phyloP scores from a whole-genome alignment of 768 basidiomycete species.

The Melanogaster broomeanus region DNA sequence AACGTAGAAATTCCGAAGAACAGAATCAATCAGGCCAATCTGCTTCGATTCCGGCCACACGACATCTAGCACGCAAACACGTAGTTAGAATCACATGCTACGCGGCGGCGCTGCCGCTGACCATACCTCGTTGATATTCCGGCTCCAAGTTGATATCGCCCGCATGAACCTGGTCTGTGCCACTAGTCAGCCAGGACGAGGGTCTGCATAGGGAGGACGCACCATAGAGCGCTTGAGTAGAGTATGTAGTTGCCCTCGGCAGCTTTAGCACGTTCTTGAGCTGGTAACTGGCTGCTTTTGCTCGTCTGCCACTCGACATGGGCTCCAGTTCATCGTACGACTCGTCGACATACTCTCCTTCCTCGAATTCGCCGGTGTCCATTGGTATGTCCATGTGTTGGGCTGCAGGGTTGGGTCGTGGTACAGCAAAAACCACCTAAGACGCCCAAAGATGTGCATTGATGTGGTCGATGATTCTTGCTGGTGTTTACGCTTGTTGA shows the following conservation, averaged over 20 bases:
- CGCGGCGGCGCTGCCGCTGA: not conserved
- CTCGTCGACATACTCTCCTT: conserved; percentile 13
- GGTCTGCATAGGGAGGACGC: not conserved
- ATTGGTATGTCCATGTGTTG: conserved; percentile 3
- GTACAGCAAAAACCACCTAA: too few species aligned
- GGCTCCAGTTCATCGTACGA: conserved; percentile 11
- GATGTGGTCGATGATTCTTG: too few species aligned
- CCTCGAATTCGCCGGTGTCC: conserved; percentile 25
- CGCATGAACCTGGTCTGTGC: conserved; percentile 61
- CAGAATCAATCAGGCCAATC: conserved; percentile 72
- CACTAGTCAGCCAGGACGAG: not conserved
- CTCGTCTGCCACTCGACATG: not conserved
- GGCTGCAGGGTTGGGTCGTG: not conserved
- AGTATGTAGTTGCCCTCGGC: conserved; percentile 63
- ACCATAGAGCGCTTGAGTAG: conserved; percentile 63
- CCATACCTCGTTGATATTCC: conserved; percentile 74
- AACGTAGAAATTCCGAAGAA: conserved; percentile 78
- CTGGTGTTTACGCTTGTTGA: too few species aligned
- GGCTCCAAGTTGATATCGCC: conserved; percentile 71
- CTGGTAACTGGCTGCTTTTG: conserved; percentile 20
- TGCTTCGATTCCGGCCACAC: conserved; percentile 83
- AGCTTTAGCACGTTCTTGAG: conserved; percentile 51
- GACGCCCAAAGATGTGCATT: too few species aligned
- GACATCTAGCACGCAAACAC: conserved; percentile 46
- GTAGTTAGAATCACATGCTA: not conserved